phyloP scores from a whole-genome alignment of 2,329 filamentous ascomycete genomes.

The Venturiaceae sp. region DNA sequence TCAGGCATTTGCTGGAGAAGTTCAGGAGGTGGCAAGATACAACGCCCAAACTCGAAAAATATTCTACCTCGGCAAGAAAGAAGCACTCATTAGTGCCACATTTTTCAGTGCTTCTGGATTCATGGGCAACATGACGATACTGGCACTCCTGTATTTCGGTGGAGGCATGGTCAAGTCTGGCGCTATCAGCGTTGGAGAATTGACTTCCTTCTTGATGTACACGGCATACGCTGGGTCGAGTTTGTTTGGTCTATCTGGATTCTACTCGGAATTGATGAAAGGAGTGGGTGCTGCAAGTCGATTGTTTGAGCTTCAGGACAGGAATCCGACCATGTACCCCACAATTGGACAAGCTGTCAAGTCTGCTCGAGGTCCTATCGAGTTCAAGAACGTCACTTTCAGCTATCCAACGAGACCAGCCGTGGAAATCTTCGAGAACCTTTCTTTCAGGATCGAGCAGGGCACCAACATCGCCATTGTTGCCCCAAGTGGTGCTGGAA shows the following conservation, averaged over 20 bases:
- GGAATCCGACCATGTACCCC: conserved; percentile 74
- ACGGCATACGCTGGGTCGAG: conserved; percentile 79
- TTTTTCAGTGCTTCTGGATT: conserved; percentile 85
- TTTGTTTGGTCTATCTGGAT: conserved; percentile 86
- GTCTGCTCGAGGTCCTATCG: conserved; percentile 81
- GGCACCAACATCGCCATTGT: conserved; percentile 95
- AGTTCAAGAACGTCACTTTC: conserved; percentile 77
- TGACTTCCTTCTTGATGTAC: conserved; percentile 98
- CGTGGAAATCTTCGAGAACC: conserved; percentile 78
- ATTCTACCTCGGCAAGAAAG: conserved; percentile 76
- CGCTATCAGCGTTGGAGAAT: conserved; percentile 77
- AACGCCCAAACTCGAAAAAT: conserved; percentile 88
- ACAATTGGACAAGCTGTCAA: conserved; percentile 71
- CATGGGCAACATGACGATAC: conserved; percentile 92
- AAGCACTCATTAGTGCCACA: conserved; percentile 79
- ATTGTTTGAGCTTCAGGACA: conserved; percentile 90
- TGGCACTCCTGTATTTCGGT: conserved; percentile 82
- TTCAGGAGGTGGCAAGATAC: conserved; percentile 82
- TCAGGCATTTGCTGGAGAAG: conserved; percentile 90
- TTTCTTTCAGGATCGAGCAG: conserved; percentile 85
- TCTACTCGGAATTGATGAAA: conserved; percentile 99
- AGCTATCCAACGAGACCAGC: conserved; percentile 90
- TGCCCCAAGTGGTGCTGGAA: conserved; percentile 89
- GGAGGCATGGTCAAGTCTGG: conserved; percentile 83
- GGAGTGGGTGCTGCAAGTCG: conserved; percentile 94